Evolutionary conservation across 768 basidiomycete genomes (phyloP).

Genomic region (Agaricus sinodeliciosus): DNA sequence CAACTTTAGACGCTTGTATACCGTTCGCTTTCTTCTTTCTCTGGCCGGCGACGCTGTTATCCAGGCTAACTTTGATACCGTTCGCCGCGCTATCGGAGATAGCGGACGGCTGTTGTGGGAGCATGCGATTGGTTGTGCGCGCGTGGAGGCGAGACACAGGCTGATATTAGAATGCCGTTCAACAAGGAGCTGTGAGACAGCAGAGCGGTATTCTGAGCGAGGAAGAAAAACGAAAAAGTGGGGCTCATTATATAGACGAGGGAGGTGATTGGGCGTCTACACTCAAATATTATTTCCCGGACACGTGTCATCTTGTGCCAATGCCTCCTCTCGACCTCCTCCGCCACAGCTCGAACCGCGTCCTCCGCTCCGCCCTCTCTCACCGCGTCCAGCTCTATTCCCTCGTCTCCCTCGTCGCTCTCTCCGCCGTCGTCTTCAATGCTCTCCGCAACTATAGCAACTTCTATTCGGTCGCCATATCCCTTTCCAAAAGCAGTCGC

Average conservation of each 20-base stretch:
- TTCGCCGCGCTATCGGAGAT: too few relatives aligned
- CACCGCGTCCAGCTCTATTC: slow-evolving; percentile 69
- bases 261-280: too few relatives aligned
- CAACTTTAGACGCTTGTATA: not conserved
- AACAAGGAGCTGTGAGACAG: too few relatives aligned
- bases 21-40: not conserved
- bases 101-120: too few relatives aligned
- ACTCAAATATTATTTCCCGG: too few relatives aligned
- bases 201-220: too few relatives aligned
- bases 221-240: not conserved
- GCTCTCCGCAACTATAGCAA: slow-evolving; percentile 81
- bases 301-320: too few relatives aligned
- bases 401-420: slow-evolving; percentile 57
- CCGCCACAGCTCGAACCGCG: slow-evolving; percentile 43
- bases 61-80: too few relatives aligned
- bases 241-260: not conserved
- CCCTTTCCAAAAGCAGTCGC: slow-evolving; percentile 89
- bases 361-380: slow-evolving; percentile 45
- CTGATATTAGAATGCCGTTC: not conserved
- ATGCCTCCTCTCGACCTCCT: slow-evolving; percentile 24
- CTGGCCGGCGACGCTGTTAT: not conserved
- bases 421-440: slow-evolving; percentile 68
- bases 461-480: slow-evolving; percentile 92
- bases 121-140: too few relatives aligned
- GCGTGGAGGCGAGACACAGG: not conserved